Percentiles rank a stretch among this genome's conserved stretches.
phyloP scores from a whole-genome alignment of 1,284 basidiomycete genomes.

The Gymnopus androsaceus region DNA sequence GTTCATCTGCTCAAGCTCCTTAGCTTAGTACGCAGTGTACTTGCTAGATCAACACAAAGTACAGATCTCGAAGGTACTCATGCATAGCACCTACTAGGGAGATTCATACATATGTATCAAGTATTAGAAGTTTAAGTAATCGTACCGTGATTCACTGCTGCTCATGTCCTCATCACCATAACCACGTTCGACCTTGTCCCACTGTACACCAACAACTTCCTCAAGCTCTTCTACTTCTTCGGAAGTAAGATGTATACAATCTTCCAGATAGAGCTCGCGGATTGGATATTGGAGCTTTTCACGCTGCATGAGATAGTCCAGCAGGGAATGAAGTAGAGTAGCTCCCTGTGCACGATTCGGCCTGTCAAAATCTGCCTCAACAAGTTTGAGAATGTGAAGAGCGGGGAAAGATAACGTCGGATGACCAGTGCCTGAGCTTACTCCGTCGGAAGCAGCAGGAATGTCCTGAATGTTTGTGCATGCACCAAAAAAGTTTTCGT shows the following conservation, averaged over 20 bases:
- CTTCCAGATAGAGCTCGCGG: background rate
- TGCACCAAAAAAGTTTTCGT: constrained; percentile 12
- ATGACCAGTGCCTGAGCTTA: background rate
- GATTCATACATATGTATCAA: no score
- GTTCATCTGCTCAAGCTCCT: no score
- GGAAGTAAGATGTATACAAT: background rate
- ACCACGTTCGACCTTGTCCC: constrained; percentile 10
- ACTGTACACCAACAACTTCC: constrained; percentile 9
- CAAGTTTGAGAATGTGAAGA: constrained; percentile 9
- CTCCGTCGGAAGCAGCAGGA: background rate
- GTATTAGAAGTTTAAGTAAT: no score
- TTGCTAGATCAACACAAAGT: no score
- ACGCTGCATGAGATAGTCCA: constrained; percentile 11
- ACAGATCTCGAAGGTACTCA: no score
- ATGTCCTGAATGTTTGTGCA: background rate
- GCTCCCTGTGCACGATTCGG: background rate
- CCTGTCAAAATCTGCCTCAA: constrained; percentile 13
- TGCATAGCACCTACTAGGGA: no score
- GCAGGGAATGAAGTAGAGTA: constrained; percentile 1
- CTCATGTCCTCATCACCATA: no score
- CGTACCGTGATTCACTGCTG: no score
- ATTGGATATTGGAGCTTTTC: constrained; percentile 6
- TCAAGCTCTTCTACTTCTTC: constrained; percentile 3
- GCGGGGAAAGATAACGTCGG: constrained; percentile 4
- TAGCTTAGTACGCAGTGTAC: no score